Base-by-base conservation (phyloP, 305 asterid genomes). In the Fraxinus greggii region DNA sequence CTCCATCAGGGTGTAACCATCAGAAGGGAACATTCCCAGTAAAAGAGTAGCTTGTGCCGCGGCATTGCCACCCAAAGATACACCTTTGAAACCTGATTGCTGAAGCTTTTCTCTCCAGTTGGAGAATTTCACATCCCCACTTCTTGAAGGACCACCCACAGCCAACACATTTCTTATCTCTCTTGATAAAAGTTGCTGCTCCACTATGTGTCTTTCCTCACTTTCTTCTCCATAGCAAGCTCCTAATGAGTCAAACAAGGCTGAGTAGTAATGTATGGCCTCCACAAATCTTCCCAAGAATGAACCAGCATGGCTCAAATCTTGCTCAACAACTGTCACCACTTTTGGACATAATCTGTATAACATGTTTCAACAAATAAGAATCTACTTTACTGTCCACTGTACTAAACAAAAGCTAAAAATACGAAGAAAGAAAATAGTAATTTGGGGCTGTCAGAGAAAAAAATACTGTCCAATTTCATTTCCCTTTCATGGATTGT, bases 201-300 rank as follows among this genome's bases (percentile, higher is more conserved):
- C 99, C 79, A 96, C 99, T 0, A 88, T 97, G n/a, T 96, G 98
- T 23, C 99, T 81, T 72, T 96, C 99, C 83, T 96, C 99, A 4
- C 97, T 96, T 87, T 96, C 98, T 80, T 96, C 99, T 15, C 95
- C 98, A 0, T 93, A 93, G 85, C 99, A 92, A 19, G 98, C 97
- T 48, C 99, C 99, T 13, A 96, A 84, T 0, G 99, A 96, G 82
- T 96, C 98, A 4, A 96, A 96, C 86, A 96, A 79, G 1, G 99
- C 99, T 0, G 99, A 96, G 90, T 96, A 96, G 74, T 96, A 94
- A 88, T 96, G 99, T 77, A 96, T 96, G 3, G 99, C 99, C 74
- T 96, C 99, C 38, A 96, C 99, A 24, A 96, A 96, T 82, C 98
- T 91, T 65, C 98, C 98, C 80, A 96, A 74, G 89, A 96, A 96